Evolutionary conservation across 176 grass and related monocot genomes (phyloP).

Genomic region (Oryza rufipogon): DNA sequence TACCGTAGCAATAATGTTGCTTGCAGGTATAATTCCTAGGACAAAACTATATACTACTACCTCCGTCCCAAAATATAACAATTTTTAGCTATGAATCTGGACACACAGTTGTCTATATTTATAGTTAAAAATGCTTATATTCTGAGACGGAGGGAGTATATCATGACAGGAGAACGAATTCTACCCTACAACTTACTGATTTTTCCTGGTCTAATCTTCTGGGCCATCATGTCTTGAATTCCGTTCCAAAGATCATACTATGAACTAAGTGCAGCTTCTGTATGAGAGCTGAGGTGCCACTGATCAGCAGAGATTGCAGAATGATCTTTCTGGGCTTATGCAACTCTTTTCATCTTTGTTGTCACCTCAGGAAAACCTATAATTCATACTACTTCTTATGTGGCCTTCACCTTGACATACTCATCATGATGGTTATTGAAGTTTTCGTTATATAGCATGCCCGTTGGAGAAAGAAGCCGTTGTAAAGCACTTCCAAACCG

Average conservation of each 20-base stretch:
- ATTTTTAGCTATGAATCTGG: too few relatives aligned
- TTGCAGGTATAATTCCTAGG: neutral
- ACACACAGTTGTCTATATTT: too few relatives aligned
- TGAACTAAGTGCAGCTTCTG: neutral
- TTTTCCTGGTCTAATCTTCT: conserved; percentile 3
- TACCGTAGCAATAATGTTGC: neutral
- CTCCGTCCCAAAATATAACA: too few relatives aligned
- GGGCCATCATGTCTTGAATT: neutral
- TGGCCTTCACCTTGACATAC: conserved; percentile 53
- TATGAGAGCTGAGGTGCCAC: neutral
- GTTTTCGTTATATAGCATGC: conserved; percentile 73
- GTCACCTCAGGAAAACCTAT: too few relatives aligned
- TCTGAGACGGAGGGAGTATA: too few relatives aligned
- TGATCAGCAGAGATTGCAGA: neutral
- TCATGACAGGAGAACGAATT: neutral
- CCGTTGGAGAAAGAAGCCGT: conserved; percentile 66
- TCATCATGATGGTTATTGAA: conserved; percentile 55
- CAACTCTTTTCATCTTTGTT: neutral
- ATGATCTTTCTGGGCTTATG: neutral
- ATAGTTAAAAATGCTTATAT: too few relatives aligned
- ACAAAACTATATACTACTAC: neutral
- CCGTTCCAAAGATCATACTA: conserved; percentile 10
- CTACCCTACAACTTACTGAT: conserved; percentile 6
- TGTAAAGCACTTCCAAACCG: conserved; percentile 77
- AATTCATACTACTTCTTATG: conserved; percentile 35